A percentile compares a stretch with the other conserved stretches of the same genome.
phyloP scores from a whole-genome alignment of 2,329 filamentous ascomycete genomes.

The Fulvia fulva region DNA sequence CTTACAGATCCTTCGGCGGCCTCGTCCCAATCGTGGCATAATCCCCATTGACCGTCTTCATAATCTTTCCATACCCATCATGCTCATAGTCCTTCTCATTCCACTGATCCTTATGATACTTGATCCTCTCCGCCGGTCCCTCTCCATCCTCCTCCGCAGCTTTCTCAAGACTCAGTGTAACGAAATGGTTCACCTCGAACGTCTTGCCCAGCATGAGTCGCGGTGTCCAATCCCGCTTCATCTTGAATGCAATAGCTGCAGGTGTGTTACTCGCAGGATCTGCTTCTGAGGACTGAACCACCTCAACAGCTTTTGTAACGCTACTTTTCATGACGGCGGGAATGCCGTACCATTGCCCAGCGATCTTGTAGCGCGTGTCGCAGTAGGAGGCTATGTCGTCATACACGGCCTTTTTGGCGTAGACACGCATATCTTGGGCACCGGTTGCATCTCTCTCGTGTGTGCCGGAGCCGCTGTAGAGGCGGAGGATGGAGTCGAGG shows the following conservation, averaged over 20 bases:
- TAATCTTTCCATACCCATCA: slow-evolving; percentile 44
- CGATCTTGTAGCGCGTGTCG: slow-evolving; percentile 50
- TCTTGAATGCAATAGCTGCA: slow-evolving; percentile 45
- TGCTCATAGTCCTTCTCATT: slow-evolving; percentile 49
- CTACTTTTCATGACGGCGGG: slow-evolving; percentile 16
- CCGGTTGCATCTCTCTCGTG: slow-evolving; percentile 31
- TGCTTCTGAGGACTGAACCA: slow-evolving; percentile 10
- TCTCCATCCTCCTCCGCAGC: slow-evolving; percentile 14
- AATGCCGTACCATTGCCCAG: slow-evolving; percentile 48
- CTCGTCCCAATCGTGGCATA: slow-evolving; percentile 2
- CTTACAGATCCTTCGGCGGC: slow-evolving; percentile 1
- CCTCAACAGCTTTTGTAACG: slow-evolving; percentile 13
- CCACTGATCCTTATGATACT: slow-evolving; percentile 51
- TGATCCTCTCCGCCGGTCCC: slow-evolving; percentile 38
- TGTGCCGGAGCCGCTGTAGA: slow-evolving; percentile 47
- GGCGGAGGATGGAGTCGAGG: slow-evolving; percentile 40
- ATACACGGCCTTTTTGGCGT: slow-evolving; percentile 44
- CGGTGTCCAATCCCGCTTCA: slow-evolving; percentile 47
- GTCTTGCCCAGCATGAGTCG: slow-evolving; percentile 36
- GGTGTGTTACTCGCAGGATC: slow-evolving; percentile 21
- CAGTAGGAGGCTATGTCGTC: slow-evolving; percentile 48
- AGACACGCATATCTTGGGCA: slow-evolving; percentile 45
- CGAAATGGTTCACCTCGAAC: slow-evolving; percentile 38
- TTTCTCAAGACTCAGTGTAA: slow-evolving; percentile 37
- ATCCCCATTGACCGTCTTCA: slow-evolving; percentile 48